Base-by-base conservation (phyloP, 2,329 filamentous ascomycete species). In the Aspergillus clavatus region DNA sequence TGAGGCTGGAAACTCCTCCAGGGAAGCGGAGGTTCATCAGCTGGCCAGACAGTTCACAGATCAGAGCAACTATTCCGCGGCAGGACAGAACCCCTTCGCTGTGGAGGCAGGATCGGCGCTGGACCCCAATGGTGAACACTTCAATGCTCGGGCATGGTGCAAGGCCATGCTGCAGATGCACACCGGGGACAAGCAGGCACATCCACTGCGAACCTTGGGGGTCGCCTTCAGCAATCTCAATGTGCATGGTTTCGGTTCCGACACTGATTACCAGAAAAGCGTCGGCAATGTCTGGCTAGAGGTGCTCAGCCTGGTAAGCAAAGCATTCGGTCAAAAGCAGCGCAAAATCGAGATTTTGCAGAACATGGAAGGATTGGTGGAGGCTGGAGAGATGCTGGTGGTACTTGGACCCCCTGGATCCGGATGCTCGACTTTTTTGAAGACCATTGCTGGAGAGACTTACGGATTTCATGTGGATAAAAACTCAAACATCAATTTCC, bases 351-450 rank as follows among this genome's bases (percentile, higher is more conserved):
- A 74, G 3, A 81, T 80, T 50, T 52, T 80, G 22, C 68, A 68
- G 24, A 64, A 71, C 43, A 78, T 79, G 48, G 68, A 78, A 46
- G 76, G 76, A 5, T 54, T 74, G 1, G 55, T 80, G 42, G 70
- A 72, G 43, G 68, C 67, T 46, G 77, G 77, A 0, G 77, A 70
- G 47, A 56, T 69, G 50, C 48, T 67, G 3, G 51, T 68, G 19
- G 67, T 70, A 2, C 54, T 70, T 12, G 66, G 67, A 22, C 60
- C 63, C n/a, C 66, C 67, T 2, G 66, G 67, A 1, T 61, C 59
- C 39, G 68, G 69, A 39, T 94, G 88, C 66, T 87, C 84, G 10
- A 94, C 88, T 1, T 83, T 93, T 53, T 73, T 94, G 51, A 94
- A 93, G 73, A 87, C 87, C 0, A 79, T 94, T 47, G 80, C 86